A percentile compares a stretch with the other conserved stretches of the same genome.
phyloP scores from a whole-genome alignment of 768 basidiomycete genomes.

The Boletus huronensis region DNA sequence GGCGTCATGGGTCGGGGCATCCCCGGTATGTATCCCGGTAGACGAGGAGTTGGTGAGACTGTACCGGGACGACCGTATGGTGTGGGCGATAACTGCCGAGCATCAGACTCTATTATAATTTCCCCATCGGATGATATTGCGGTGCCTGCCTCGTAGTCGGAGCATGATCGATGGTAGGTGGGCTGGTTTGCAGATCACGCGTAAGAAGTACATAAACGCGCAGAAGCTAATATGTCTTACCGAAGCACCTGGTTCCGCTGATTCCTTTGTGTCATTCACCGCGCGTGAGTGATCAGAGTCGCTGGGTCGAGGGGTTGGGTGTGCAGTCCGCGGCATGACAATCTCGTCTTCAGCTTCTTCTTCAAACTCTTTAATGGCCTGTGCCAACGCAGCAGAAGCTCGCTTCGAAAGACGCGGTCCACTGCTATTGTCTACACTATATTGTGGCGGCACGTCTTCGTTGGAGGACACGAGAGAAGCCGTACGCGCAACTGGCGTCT shows the following conservation, averaged over 20 bases:
- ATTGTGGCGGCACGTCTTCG: conserved; percentile 25
- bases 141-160: conserved; percentile 58
- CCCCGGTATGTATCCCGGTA: conserved; percentile 85
- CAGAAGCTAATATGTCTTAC: conserved; percentile 20
- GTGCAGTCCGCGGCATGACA: conserved; percentile 62
- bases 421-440: conserved; percentile 11
- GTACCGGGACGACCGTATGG: conserved; percentile 50
- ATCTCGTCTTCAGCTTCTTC: conserved; percentile 74
- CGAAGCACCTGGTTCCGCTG: conserved; percentile 17
- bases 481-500: conserved; percentile 39
- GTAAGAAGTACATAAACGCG: conserved; percentile 20
- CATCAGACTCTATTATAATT: conserved; percentile 43
- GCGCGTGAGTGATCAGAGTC: conserved; percentile 26
- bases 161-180: conserved; percentile 34
- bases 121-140: conserved; percentile 68
- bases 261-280: conserved; percentile 18
- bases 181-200: conserved; percentile 12
- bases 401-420: conserved; percentile 40
- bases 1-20: conserved; percentile 92
- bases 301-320: conserved; percentile 40
- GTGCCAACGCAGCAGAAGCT: conserved; percentile 71
- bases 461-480: conserved; percentile 39
- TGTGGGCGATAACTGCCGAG: conserved; percentile 56
- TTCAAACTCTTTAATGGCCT: conserved; percentile 75
- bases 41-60: conserved; percentile 47